phyloP scores from a whole-genome alignment of 768 basidiomycete genomes.

The Mycena capillaripes region DNA sequence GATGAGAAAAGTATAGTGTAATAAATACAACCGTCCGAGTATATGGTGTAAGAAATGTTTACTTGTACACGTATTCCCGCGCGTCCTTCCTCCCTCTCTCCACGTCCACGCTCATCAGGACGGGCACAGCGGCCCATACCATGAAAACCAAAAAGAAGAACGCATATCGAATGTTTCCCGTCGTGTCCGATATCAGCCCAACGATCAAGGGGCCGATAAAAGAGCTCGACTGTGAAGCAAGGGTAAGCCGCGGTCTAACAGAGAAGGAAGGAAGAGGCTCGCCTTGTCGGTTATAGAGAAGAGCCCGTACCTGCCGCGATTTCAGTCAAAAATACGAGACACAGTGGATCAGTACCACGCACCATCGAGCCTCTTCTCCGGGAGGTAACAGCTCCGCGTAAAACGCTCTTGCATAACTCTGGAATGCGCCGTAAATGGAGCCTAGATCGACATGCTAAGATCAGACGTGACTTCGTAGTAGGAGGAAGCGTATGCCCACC shows the following conservation, averaged over 20 bases:
- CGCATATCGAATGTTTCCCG: conserved; percentile 92
- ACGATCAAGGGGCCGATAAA: conserved; percentile 94
- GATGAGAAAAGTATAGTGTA: too few species aligned
- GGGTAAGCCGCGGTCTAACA: background rate
- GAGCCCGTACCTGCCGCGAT: conserved; percentile 63
- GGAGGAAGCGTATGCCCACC: conserved; percentile 58
- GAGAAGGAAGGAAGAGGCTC: conserved; percentile 29
- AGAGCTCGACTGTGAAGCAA: conserved; percentile 76
- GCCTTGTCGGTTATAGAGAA: conserved; percentile 95
- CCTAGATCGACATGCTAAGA: conserved; percentile 51
- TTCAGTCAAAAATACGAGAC: too few species aligned
- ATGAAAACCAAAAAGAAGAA: conserved; percentile 91
- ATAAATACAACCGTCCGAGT: too few species aligned
- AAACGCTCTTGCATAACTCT: conserved; percentile 88
- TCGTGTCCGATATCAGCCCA: conserved; percentile 88
- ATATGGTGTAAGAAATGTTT: too few species aligned
- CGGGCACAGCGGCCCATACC: conserved; percentile 85
- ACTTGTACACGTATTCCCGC: conserved; percentile 51
- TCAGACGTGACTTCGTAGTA: background rate
- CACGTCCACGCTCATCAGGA: conserved; percentile 80
- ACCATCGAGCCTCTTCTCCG: conserved; percentile 91
- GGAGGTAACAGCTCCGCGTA: conserved; percentile 91
- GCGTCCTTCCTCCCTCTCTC: conserved; percentile 72
- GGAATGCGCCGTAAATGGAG: conserved; percentile 90
- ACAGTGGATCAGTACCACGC: too few species aligned